Conservation (phyloP, 768 basidiomycete species). For the Auricularia auricula-judae region DNA sequence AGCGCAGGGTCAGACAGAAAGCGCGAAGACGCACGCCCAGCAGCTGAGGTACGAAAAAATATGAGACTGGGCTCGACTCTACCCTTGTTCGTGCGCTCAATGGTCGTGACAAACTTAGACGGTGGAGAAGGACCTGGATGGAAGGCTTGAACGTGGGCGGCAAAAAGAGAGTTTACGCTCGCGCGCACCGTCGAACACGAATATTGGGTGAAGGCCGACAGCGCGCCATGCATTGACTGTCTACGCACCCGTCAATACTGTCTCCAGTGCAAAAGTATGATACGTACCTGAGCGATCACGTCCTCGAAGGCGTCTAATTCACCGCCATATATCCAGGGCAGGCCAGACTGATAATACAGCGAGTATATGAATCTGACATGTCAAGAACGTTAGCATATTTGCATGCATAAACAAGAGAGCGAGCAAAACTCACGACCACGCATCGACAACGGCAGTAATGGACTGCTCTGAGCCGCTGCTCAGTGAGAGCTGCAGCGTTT, state of each 20-base stretch:
- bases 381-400: slow-evolving; percentile 2
- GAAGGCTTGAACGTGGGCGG: background rate
- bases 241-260: background rate
- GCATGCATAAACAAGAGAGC: slow-evolving; percentile 2
- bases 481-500: slow-evolving; percentile 21
- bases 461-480: background rate
- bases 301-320: slow-evolving; percentile 51
- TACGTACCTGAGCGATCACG: slow-evolving; percentile 31
- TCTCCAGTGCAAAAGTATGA: background rate
- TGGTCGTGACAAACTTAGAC: slow-evolving; percentile 61
- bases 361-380: slow-evolving; percentile 61
- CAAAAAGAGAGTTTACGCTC: background rate
- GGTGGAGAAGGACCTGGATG: slow-evolving; percentile 51
- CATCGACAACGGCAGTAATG: slow-evolving; percentile 62
- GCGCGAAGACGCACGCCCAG: slow-evolving; percentile 49
- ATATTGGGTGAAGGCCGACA: slow-evolving; percentile 51
- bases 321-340: slow-evolving; percentile 83
- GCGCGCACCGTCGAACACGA: slow-evolving; percentile 73
- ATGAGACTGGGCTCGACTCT: slow-evolving; percentile 52
- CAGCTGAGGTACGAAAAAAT: slow-evolving; percentile 70
- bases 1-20: slow-evolving; percentile 51
- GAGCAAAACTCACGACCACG: slow-evolving; percentile 64
- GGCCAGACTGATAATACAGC: slow-evolving; percentile 42
- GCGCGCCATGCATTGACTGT: slow-evolving; percentile 53
- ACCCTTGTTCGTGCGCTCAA: slow-evolving; percentile 46